Conservation (phyloP, 495 filamentous ascomycete genomes). For the Astrocystis sublimbata region DNA sequence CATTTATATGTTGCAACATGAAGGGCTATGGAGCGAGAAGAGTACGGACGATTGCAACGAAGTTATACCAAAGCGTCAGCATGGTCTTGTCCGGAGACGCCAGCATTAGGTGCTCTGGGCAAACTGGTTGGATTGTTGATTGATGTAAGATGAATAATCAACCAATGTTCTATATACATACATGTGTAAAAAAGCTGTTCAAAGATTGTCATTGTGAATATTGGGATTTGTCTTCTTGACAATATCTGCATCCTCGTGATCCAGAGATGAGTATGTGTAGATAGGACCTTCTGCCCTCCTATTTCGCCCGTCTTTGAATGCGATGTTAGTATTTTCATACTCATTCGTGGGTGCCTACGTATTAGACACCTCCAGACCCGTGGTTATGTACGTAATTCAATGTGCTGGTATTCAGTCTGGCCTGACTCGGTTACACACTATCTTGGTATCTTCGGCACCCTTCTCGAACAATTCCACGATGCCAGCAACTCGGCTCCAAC, state of each 20-base stretch:
- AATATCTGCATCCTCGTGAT: not conserved
- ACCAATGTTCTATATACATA: conserved; percentile 27
- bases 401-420: not conserved
- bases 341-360: no score
- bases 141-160: conserved; percentile 37
- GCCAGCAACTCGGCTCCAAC: not conserved
- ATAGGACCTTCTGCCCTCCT: not conserved
- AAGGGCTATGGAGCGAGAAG: conserved; percentile 22
- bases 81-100: conserved; percentile 23
- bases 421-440: not conserved
- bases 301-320: not conserved
- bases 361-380: not conserved
- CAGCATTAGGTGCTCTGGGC: conserved; percentile 21
- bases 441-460: not conserved
- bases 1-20: conserved; percentile 24
- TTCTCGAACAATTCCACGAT: conserved; percentile 2
- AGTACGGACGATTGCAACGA: conserved; percentile 36
- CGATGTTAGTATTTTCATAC: not conserved
- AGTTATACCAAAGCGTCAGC: conserved; percentile 34
- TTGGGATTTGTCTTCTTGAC: not conserved
- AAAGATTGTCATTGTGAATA: conserved; percentile 1
- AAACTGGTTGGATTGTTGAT: conserved; percentile 33
- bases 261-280: not conserved
- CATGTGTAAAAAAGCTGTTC: not conserved
- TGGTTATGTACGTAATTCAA: not conserved